phyloP scores from a whole-genome alignment of 768 basidiomycete species.

The Lyophyllum decastes region DNA sequence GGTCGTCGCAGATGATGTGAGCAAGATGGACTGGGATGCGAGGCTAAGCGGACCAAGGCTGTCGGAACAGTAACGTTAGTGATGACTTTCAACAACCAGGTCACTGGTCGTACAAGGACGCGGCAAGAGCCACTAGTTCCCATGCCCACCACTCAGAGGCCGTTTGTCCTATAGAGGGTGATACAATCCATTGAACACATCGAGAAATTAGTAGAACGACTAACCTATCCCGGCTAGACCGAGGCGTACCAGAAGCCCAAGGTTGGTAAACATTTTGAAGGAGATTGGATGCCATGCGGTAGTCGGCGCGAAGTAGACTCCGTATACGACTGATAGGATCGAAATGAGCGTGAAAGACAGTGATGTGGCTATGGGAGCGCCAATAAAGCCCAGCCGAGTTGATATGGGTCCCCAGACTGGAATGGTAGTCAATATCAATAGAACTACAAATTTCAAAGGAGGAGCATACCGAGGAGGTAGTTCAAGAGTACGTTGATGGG shows the following conservation, averaged over 20 bases:
- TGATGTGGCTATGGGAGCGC: constrained; percentile 87
- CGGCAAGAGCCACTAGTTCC: constrained; percentile 10
- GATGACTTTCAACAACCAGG: neutral
- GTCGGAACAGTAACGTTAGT: neutral
- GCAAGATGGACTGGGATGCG: constrained; percentile 84
- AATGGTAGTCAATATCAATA: neutral
- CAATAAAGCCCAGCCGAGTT: constrained; percentile 83
- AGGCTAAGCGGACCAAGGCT: constrained; percentile 78
- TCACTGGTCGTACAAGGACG: neutral
- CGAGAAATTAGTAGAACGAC: constrained; percentile 11
- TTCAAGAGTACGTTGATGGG: constrained; percentile 85
- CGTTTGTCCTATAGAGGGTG: constrained; percentile 53
- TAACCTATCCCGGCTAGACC: constrained; percentile 78
- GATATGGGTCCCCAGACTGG: constrained; percentile 79
- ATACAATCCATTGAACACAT: neutral
- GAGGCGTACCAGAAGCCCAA: constrained; percentile 67
- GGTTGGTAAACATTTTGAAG: constrained; percentile 59
- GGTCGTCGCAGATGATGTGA: constrained; percentile 68
- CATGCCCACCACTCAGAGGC: constrained; percentile 57
- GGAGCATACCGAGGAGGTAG: constrained; percentile 66
- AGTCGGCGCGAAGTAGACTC: constrained; percentile 55
- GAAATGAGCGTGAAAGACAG: constrained; percentile 85
- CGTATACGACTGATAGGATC: constrained; percentile 60
- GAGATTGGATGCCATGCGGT: constrained; percentile 84
- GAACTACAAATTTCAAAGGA: neutral